Evolutionary conservation across 345 rosid species (phyloP).

Genomic region (Eucalyptus lansdowneana): DNA sequence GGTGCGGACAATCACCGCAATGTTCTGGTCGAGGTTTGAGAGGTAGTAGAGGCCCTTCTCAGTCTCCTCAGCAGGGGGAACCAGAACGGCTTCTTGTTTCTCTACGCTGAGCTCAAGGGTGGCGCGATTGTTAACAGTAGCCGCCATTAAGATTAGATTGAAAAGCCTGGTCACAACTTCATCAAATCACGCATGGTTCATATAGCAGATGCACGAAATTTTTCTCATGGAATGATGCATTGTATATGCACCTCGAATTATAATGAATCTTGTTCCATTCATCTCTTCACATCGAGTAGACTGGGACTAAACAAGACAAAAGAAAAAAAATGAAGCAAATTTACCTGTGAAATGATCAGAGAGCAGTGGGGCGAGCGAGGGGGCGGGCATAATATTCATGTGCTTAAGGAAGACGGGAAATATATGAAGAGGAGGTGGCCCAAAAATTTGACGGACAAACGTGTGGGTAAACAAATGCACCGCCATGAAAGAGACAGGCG

Average conservation of each 20-base stretch:
- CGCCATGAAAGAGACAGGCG: conserved; percentile 13
- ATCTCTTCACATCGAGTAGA: neutral
- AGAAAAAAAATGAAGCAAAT: neutral
- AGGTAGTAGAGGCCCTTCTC: conserved; percentile 57
- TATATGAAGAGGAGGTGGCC: conserved; percentile 4
- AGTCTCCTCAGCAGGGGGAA: conserved; percentile 59
- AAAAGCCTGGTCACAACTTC: neutral
- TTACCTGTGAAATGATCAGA: neutral
- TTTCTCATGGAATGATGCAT: neutral
- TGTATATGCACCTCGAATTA: neutral
- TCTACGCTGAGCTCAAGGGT: conserved; percentile 28
- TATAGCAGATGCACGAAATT: neutral
- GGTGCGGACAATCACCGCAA: conserved; percentile 69
- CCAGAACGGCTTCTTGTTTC: conserved; percentile 5
- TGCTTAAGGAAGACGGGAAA: neutral
- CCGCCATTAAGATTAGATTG: neutral
- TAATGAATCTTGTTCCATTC: neutral
- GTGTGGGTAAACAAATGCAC: conserved; percentile 7
- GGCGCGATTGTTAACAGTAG: neutral
- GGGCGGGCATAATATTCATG: neutral
- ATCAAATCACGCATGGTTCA: neutral
- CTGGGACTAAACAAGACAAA: neutral
- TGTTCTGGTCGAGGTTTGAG: conserved; percentile 82
- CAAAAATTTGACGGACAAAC: neutral
- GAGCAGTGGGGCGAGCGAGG: neutral